Base-by-base conservation (phyloP, 352 stramenopile genomes). In the Pythium phragmiticola region DNA sequence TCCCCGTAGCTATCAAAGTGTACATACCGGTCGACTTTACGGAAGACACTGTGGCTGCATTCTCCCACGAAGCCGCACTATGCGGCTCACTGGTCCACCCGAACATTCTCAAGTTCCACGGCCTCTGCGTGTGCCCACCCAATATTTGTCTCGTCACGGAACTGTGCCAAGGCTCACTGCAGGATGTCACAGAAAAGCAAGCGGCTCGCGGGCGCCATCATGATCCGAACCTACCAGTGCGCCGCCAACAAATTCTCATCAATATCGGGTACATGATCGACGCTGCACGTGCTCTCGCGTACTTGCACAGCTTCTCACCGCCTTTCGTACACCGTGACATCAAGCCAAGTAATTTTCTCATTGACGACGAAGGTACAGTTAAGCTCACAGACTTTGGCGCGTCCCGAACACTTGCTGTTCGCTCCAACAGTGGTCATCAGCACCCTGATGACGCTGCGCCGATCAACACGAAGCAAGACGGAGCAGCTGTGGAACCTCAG, bases 311-410 rank as follows among this genome's bases (percentile, higher is more conserved):
- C 47, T 83, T 83, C 57, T 77, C 77, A n/a, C 77, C 77, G 4
- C 42, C 77, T 2, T 82, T 85, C 23, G 41, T 85, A 14, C 77
- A 85, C 58, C 66, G 77, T 12, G 73, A 83, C 19, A 83, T 85
- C 71, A 83, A 78, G 39, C 77, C 77, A n/a, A 67, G 70, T 4
- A 93, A 90, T 42, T 90, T 92, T 46, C 68, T 91, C 12, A 62
- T 90, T 1, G 57, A 70, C 34, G 39, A 48, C 0, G 71, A 79
- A 19, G 57, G 68, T 19, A 66, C 46, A 0, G 70, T 81, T 26
- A 88, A 88, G 56, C 66, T 90, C 16, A 82, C 75, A 0, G 78
- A 90, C 63, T 89, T 90, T 69, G 79, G 82, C 4, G 78, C 77
- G 34, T 76, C 75, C 1, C 62, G 73, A 0, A 76, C 55, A 11